Percentiles rank a stretch among this genome's conserved stretches.
Evolutionary conservation across 164 flowering plant species (phyloP).

Genomic region (Vitis rotundifolia): DNA sequence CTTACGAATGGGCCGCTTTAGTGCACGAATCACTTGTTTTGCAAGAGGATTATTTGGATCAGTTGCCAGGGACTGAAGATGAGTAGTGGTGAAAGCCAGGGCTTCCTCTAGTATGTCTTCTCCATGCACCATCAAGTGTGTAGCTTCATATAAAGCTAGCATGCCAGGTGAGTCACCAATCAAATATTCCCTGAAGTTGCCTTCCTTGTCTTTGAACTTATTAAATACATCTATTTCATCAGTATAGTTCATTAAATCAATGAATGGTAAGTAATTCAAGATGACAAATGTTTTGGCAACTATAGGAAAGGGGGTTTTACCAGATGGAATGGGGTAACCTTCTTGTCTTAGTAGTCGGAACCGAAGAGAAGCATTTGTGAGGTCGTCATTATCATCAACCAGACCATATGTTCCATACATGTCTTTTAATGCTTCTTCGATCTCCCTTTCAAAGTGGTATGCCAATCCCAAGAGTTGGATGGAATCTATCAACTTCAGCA

Average conservation of each 20-base stretch:
- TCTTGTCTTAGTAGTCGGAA: too few relatives aligned
- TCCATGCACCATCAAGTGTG: slow-evolving; percentile 41
- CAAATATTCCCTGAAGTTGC: slow-evolving; percentile 10
- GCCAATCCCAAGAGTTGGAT: slow-evolving; percentile 25
- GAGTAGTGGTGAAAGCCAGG: slow-evolving; percentile 26
- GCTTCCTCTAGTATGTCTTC: slow-evolving; percentile 58
- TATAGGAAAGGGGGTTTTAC: too few relatives aligned
- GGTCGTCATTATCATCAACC: too few relatives aligned
- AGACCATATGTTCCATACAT: background rate
- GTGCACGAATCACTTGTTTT: slow-evolving; percentile 28
- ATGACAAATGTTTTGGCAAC: too few relatives aligned
- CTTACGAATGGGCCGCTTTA: slow-evolving; percentile 9
- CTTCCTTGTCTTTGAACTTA: too few relatives aligned
- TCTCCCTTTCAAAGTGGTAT: slow-evolving; percentile 5
- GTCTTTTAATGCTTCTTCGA: too few relatives aligned
- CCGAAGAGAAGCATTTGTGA: too few relatives aligned
- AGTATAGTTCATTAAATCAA: too few relatives aligned
- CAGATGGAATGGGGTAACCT: too few relatives aligned
- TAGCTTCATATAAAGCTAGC: slow-evolving; percentile 57
- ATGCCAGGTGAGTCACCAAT: slow-evolving; percentile 29
- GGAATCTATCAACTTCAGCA: slow-evolving; percentile 19
- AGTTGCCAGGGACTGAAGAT: slow-evolving; percentile 18
- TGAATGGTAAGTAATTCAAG: too few relatives aligned
- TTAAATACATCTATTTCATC: slow-evolving; percentile 31
- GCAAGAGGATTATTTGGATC: slow-evolving; percentile 17